phyloP scores from a whole-genome alignment of 2,329 filamentous ascomycete genomes.

The Dothideomycetes sp. region DNA sequence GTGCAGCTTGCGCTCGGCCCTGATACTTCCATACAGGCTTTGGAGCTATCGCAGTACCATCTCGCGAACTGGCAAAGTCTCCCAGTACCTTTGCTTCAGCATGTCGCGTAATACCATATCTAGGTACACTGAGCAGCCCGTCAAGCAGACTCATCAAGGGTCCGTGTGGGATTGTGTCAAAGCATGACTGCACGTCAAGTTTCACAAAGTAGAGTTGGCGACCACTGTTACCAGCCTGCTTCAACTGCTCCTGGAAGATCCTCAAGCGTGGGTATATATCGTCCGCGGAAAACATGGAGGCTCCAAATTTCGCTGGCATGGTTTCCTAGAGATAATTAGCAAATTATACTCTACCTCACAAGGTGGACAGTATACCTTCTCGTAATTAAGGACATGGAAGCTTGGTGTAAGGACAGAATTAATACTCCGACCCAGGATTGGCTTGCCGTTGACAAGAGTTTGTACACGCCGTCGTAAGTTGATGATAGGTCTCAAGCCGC shows the following conservation, averaged over 20 bases:
- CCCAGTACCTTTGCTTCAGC: constrained; percentile 55
- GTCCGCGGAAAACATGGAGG: constrained; percentile 69
- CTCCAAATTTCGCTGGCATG: constrained; percentile 55
- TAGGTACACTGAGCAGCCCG: constrained; percentile 44
- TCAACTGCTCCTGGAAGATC: constrained; percentile 51
- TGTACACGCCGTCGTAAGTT: constrained; percentile 65
- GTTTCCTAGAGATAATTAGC: constrained; percentile 20
- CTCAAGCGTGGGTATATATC: constrained; percentile 71
- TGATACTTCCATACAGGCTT: constrained; percentile 32
- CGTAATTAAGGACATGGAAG: constrained; percentile 66
- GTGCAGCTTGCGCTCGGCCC: constrained; percentile 29
- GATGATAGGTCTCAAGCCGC: constrained; percentile 71
- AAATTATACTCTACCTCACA: neutral
- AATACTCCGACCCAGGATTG: constrained; percentile 53
- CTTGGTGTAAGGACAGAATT: constrained; percentile 64
- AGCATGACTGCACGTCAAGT: constrained; percentile 82
- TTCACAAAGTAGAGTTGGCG: constrained; percentile 74
- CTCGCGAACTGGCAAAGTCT: constrained; percentile 23
- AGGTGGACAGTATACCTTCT: constrained; percentile 50
- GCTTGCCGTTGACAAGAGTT: constrained; percentile 43
- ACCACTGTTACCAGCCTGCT: constrained; percentile 24
- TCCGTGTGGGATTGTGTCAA: constrained; percentile 86
- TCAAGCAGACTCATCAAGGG: constrained; percentile 60
- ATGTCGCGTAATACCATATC: constrained; percentile 67
- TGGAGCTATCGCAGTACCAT: constrained; percentile 25